Percentiles rank a stretch among this genome's conserved stretches.
phyloP scores from a whole-genome alignment of 805 yeast genomes.

The Ogataea siamensis region DNA sequence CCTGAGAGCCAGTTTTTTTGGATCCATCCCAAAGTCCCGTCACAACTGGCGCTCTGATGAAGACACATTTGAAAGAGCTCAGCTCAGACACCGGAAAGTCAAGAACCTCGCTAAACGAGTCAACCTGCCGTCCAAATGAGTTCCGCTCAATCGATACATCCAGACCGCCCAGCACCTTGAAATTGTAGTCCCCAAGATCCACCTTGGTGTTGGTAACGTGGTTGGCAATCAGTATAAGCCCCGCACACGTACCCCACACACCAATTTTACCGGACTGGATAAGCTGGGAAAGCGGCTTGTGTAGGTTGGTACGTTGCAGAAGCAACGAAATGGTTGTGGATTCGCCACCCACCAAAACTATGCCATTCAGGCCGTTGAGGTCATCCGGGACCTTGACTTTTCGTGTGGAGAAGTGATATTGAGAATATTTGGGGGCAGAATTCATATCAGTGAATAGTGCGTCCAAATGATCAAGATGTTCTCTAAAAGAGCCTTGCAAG shows the following conservation, averaged over 20 bases:
- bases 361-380: slow-evolving; percentile 49
- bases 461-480: slow-evolving; percentile 55
- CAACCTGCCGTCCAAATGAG: slow-evolving; percentile 76
- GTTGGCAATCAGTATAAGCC: slow-evolving; percentile 63
- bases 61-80: slow-evolving; percentile 46
- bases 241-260: slow-evolving; percentile 88
- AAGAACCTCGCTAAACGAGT: slow-evolving; percentile 53
- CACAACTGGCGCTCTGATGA: slow-evolving; percentile 78
- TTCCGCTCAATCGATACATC: slow-evolving; percentile 65
- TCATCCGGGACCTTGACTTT: slow-evolving; percentile 55
- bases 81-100: slow-evolving; percentile 32
- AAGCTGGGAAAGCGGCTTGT: slow-evolving; percentile 51
- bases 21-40: slow-evolving; percentile 5
- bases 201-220: slow-evolving; percentile 50
- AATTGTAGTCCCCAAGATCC: slow-evolving; percentile 35
- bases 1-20: neutral
- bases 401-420: slow-evolving; percentile 34
- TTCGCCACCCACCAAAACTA: slow-evolving; percentile 72
- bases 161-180: slow-evolving; percentile 61
- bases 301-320: slow-evolving; percentile 61
- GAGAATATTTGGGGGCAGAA: slow-evolving; percentile 26
- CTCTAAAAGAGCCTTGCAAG: slow-evolving; percentile 75
- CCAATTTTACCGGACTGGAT: slow-evolving; percentile 49
- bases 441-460: slow-evolving; percentile 34
- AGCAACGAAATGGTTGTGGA: slow-evolving; percentile 68